Percentiles rank a stretch among this genome's conserved stretches.
Conservation (phyloP, 2,329 filamentous ascomycete genomes). For the Fusarium miscanthi region DNA sequence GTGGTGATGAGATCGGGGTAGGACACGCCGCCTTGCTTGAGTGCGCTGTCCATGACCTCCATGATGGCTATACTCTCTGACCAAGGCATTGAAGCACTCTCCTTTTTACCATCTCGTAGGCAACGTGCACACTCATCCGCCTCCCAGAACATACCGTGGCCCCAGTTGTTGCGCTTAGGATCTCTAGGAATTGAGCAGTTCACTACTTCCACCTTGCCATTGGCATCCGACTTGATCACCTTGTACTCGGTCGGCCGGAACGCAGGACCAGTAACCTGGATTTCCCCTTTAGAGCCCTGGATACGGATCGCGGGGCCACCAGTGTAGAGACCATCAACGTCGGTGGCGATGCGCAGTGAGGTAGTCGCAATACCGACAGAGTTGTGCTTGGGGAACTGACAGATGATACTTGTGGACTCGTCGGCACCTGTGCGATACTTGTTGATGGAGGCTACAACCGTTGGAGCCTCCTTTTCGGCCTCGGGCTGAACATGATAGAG, state of each 20-base stretch:
- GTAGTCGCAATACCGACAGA: slow-evolving; percentile 80
- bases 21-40: slow-evolving; percentile 63
- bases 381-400: slow-evolving; percentile 76
- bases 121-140: slow-evolving; percentile 82
- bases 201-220: slow-evolving; percentile 61
- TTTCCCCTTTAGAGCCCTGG: slow-evolving; percentile 83
- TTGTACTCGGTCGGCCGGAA: slow-evolving; percentile 75
- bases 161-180: slow-evolving; percentile 60
- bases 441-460: slow-evolving; percentile 74
- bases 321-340: slow-evolving; percentile 69
- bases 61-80: slow-evolving; percentile 87
- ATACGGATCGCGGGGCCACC: slow-evolving; percentile 78
- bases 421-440: slow-evolving; percentile 81
- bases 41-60: slow-evolving; percentile 72
- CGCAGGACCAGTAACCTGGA: slow-evolving; percentile 79
- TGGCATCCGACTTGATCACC: slow-evolving; percentile 66
- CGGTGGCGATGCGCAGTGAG: slow-evolving; percentile 68
- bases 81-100: slow-evolving; percentile 77
- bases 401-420: slow-evolving; percentile 80
- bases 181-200: slow-evolving; percentile 66
- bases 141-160: slow-evolving; percentile 91
- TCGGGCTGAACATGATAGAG: slow-evolving; percentile 83
- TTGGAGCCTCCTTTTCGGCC: slow-evolving; percentile 74
- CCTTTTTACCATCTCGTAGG: slow-evolving; percentile 78
- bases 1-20: slow-evolving; percentile 68